Evolutionary conservation across 495 filamentous ascomycete genomes (phyloP).

Genomic region (Antarctomyces pellizariae): DNA sequence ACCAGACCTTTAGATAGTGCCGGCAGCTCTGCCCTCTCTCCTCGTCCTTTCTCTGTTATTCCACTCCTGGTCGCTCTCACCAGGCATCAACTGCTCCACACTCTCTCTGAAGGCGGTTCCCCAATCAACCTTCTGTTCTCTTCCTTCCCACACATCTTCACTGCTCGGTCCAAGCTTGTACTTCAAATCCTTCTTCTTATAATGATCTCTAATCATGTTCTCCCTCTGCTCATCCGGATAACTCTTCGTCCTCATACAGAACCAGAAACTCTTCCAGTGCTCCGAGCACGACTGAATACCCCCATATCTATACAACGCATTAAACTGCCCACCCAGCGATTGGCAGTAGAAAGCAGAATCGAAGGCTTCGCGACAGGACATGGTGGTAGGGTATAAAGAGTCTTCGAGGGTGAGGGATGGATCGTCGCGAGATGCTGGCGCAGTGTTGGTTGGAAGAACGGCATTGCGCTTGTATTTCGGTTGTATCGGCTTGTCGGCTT

Average conservation of each 20-base stretch:
- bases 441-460: slow-evolving; percentile 2
- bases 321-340: slow-evolving; percentile 71
- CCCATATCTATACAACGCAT: slow-evolving; percentile 62
- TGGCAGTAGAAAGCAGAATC: slow-evolving; percentile 92
- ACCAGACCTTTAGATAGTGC: no score
- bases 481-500: slow-evolving; percentile 13
- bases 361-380: slow-evolving; percentile 80
- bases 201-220: slow-evolving; percentile 40
- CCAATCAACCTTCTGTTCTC: slow-evolving; percentile 23
- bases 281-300: slow-evolving; percentile 45
- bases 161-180: slow-evolving; percentile 56
- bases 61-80: slow-evolving; percentile 36
- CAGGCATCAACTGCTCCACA: slow-evolving; percentile 23
- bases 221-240: slow-evolving; percentile 24
- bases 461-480: slow-evolving; percentile 11
- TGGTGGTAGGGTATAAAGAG: slow-evolving; percentile 46
- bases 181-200: slow-evolving; percentile 48
- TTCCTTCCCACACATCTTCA: slow-evolving; percentile 76
- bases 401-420: slow-evolving; percentile 14
- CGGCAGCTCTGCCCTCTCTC: slow-evolving; percentile 1
- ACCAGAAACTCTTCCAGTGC: slow-evolving; percentile 78
- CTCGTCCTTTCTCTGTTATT: slow-evolving; percentile 20
- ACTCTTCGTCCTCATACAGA: slow-evolving; percentile 70
- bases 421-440: slow-evolving; percentile 2
- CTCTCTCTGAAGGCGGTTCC: slow-evolving; percentile 15